Conservation (phyloP, 1,284 basidiomycete genomes). For the Pisolithus thermaeus region DNA sequence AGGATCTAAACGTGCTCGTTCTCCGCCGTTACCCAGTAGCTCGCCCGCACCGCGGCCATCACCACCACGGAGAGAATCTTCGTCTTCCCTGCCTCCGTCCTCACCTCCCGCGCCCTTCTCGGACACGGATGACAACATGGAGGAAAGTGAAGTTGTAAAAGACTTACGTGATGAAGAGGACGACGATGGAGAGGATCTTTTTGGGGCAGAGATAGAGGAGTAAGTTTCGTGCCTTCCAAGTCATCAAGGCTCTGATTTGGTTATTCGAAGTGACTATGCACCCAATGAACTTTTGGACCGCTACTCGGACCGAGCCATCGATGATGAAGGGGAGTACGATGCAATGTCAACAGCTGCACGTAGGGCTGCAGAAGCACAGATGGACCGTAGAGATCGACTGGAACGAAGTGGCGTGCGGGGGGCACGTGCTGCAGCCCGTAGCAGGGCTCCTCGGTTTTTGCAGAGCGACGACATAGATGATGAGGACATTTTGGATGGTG, state of each 20-base stretch:
- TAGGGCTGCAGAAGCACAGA: conserved; percentile 81
- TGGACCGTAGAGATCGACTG: conserved; percentile 84
- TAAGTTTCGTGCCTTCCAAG: conserved; percentile 36
- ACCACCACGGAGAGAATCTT: conserved; percentile 49
- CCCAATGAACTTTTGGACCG: conserved; percentile 77
- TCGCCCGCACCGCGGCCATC: conserved; percentile 48
- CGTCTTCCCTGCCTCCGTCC: conserved; percentile 74
- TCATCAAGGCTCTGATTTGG: conserved; percentile 6
- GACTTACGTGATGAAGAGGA: conserved; percentile 68
- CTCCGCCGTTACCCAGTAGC: conserved; percentile 45
- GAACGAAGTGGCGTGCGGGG: conserved; percentile 63
- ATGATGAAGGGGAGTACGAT: conserved; percentile 78
- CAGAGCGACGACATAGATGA: conserved; percentile 60
- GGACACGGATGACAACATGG: conserved; percentile 79
- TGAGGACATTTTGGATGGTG: conserved; percentile 58
- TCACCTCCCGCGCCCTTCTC: conserved; percentile 82
- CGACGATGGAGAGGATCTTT: conserved; percentile 90
- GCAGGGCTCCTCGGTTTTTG: conserved; percentile 80
- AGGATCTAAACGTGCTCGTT: conserved; percentile 59
- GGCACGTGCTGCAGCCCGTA: conserved; percentile 66
- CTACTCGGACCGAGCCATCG: conserved; percentile 84
- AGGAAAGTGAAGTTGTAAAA: conserved; percentile 69
- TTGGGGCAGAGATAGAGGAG: conserved; percentile 76
- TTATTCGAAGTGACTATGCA: conserved; percentile 73
- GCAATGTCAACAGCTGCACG: conserved; percentile 72